Percentiles rank a stretch among this genome's conserved stretches.
Evolutionary conservation across 116 monocot species (phyloP).

Genomic region (Cymodocea nodosa): DNA sequence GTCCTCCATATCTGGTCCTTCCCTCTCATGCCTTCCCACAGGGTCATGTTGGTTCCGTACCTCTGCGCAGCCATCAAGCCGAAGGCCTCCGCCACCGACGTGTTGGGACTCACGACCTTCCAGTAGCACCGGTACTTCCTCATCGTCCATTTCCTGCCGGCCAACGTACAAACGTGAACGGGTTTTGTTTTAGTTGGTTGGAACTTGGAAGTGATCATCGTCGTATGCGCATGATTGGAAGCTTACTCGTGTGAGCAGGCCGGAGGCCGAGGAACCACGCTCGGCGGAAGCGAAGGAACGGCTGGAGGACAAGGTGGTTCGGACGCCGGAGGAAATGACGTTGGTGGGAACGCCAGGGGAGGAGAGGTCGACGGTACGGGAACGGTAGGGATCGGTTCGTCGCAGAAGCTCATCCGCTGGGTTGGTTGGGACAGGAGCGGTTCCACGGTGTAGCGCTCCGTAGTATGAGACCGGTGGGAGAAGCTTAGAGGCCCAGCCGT

Average conservation of each 20-base stretch:
- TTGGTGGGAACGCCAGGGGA: too few relatives aligned
- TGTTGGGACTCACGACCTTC: slow-evolving; percentile 55
- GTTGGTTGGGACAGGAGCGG: slow-evolving; percentile 48
- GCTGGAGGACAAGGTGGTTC: not conserved
- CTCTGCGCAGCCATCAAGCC: slow-evolving; percentile 34
- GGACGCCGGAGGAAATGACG: slow-evolving; percentile 1
- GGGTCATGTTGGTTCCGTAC: slow-evolving; percentile 52
- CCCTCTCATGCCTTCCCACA: slow-evolving; percentile 47
- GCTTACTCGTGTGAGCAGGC: not conserved
- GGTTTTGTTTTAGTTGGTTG: not conserved
- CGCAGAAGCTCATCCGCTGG: slow-evolving; percentile 33
- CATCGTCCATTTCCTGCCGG: slow-evolving; percentile 54
- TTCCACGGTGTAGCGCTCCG: slow-evolving; percentile 40
- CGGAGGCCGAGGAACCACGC: not conserved
- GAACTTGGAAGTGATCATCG: slow-evolving; percentile 6
- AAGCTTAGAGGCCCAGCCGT: slow-evolving; percentile 27
- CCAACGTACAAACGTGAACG: not conserved
- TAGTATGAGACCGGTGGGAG: too few relatives aligned
- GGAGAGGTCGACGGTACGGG: too few relatives aligned
- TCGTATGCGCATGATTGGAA: slow-evolving; percentile 17
- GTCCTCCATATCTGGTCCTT: slow-evolving; percentile 46
- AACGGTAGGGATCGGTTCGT: not conserved
- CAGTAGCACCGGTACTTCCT: slow-evolving; percentile 58
- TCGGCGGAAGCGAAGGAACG: not conserved
- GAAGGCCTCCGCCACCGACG: slow-evolving; percentile 47